Percentiles rank a stretch among this genome's conserved stretches.
Evolutionary conservation across 1,284 basidiomycete genomes (phyloP).

Genomic region (Cutaneotrichosporon curvatum): DNA sequence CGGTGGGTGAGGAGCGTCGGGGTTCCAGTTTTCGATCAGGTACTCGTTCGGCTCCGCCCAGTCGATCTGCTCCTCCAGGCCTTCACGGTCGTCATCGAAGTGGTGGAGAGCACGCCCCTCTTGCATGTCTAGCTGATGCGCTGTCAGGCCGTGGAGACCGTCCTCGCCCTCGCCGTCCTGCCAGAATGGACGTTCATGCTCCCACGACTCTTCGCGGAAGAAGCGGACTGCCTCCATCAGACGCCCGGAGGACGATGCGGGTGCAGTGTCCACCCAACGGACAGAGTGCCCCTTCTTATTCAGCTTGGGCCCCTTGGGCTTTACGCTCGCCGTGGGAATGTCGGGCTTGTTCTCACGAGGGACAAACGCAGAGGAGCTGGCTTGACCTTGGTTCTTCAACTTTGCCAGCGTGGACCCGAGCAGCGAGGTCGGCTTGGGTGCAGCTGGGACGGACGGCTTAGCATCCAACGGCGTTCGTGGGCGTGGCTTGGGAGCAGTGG

Average conservation of each 20-base stretch:
- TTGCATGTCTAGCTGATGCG: conserved; percentile 26
- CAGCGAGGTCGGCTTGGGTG: not conserved
- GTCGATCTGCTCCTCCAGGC: conserved; percentile 22
- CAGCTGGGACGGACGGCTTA: not conserved
- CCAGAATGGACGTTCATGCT: conserved; percentile 31
- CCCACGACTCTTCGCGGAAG: conserved; percentile 29
- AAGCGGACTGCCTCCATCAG: conserved; percentile 20
- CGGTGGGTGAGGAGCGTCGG: not conserved
- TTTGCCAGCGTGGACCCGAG: conserved; percentile 7
- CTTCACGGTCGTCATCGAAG: conserved; percentile 9
- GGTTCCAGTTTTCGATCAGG: not conserved
- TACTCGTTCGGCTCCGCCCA: conserved; percentile 31
- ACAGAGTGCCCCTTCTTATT: conserved; percentile 32
- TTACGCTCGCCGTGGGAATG: not conserved
- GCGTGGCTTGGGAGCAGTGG: conserved; percentile 18
- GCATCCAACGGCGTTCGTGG: conserved; percentile 16
- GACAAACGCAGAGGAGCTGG: conserved; percentile 1
- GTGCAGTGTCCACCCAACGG: conserved; percentile 27
- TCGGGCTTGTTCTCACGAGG: conserved; percentile 10
- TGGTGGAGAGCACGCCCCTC: conserved; percentile 30
- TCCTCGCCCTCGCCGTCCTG: conserved; percentile 9
- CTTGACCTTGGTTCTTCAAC: too few species aligned
- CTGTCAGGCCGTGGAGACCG: conserved; percentile 22
- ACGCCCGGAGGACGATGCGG: conserved; percentile 15
- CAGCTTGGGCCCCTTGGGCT: conserved; percentile 16